Evolutionary conservation across 495 filamentous ascomycete genomes (phyloP).

Genomic region (Neurospora sp.): DNA sequence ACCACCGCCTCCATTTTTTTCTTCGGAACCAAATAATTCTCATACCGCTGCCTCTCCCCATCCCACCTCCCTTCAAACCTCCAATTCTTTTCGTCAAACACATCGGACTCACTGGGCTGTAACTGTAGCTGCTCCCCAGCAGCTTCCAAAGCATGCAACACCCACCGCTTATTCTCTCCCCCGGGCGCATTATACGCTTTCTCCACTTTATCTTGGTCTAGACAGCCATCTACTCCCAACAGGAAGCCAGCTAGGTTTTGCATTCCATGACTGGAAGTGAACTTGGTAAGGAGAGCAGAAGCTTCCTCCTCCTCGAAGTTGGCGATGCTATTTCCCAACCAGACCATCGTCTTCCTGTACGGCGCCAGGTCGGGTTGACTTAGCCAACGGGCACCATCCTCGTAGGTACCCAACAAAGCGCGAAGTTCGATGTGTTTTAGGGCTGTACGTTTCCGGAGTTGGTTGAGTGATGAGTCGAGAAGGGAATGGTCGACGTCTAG

Average conservation of each 20-base stretch:
- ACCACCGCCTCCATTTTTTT: neutral
- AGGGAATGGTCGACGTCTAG: constrained; percentile 9
- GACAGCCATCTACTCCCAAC: constrained; percentile 7
- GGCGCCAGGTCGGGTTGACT: neutral
- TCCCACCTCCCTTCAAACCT: constrained; percentile 7
- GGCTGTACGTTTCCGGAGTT: neutral
- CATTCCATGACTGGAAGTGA: neutral
- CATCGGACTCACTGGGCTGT: neutral
- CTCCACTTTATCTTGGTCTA: neutral
- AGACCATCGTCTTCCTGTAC: constrained; percentile 3
- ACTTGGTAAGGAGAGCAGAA: neutral
- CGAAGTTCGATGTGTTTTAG: constrained; percentile 1
- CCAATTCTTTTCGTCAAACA: constrained; percentile 4
- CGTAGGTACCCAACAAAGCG: constrained; percentile 7
- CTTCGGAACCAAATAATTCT: constrained; percentile 4
- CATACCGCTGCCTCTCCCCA: constrained; percentile 1
- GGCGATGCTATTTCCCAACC: constrained; percentile 10
- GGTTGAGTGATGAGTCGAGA: neutral
- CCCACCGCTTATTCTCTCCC: constrained; percentile 4
- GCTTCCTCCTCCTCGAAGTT: constrained; percentile 4
- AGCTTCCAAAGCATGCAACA: constrained; percentile 3
- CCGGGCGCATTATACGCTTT: constrained; percentile 4
- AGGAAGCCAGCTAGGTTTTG: constrained; percentile 8
- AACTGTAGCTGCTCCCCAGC: neutral
- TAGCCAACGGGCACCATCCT: constrained; percentile 6